Base-by-base conservation (phyloP, 345 rosid species). In the Syzygium aromaticum region DNA sequence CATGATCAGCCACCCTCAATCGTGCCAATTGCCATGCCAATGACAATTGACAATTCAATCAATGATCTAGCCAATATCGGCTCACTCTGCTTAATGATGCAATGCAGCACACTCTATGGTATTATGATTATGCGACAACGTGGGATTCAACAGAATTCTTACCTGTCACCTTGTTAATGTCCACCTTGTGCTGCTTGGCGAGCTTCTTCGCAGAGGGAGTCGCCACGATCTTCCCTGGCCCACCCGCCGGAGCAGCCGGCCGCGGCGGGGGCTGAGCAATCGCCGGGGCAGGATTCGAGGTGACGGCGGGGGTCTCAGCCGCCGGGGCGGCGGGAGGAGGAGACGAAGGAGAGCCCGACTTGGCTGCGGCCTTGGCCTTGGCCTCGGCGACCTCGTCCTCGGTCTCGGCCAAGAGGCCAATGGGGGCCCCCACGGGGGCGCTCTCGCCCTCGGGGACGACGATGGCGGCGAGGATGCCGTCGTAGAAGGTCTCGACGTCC, bases 401-500 rank as follows among this genome's bases (percentile, higher is more conserved):
- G 22, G 96, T 92, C 92, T 97, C 98, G 6, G 99, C 99, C 17
- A 97, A 87, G 56, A 97, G 85, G 17, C 98, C 98, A 53, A 97
- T 97, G 8, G 98, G 94, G 17, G 98, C 91, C 17, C 99, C 98
- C 1, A 97, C 98, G 1, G 97, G 98, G 87, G 99, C 98, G 22
- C 93, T 88, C 84, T 97, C 98, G 25, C 99, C 99, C 64, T 94
- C 99, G 30, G 96, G 94, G 52, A 97, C 98, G 61, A 97, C 98
- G 40, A 97, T 96, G 30, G 99, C 98, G 43, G 98, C 99, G 57
- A 96, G 98, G 87, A 95, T 96, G 21, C 98, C 99, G 38, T 95
- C 98, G 87, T 97, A 96, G 89, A 97, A 97, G 23, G 98, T 97
- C 91, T 96, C 98, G 10, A 97, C 98, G 82, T 97, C 99, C 99